A percentile compares a stretch with the other conserved stretches of the same genome.
Conservation (phyloP, 352 stramenopile genomes). For the Globisporangium acanthophoron region DNA sequence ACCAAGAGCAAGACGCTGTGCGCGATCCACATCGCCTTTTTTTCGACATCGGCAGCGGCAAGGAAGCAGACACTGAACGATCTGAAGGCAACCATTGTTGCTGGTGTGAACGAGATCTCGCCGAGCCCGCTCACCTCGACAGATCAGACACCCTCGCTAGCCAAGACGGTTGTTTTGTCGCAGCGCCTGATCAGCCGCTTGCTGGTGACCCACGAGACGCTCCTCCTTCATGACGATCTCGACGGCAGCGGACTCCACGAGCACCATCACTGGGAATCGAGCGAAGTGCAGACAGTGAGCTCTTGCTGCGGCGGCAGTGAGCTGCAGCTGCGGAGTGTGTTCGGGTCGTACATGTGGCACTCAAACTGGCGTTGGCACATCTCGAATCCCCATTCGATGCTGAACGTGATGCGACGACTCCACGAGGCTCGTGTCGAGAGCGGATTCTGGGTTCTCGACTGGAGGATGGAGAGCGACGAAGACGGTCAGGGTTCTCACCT, state of each 20-base stretch:
- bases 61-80: constrained; percentile 67
- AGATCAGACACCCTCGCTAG: constrained; percentile 1
- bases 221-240: constrained; percentile 38
- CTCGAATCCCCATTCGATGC: constrained; percentile 35
- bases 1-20: constrained; percentile 77
- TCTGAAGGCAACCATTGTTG: constrained; percentile 61
- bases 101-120: constrained; percentile 39
- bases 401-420: constrained; percentile 64
- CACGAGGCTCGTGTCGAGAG: constrained; percentile 64
- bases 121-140: constrained; percentile 7
- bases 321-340: constrained; percentile 65
- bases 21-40: constrained; percentile 83
- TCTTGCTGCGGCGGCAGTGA: constrained; percentile 78
- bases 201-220: constrained; percentile 68
- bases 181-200: constrained; percentile 80
- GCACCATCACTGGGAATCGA: constrained; percentile 4
- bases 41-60: constrained; percentile 55
- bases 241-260: constrained; percentile 10
- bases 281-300: constrained; percentile 20
- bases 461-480: constrained; percentile 60
- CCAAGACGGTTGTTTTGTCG: constrained; percentile 37
- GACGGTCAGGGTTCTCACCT: constrained; percentile 41
- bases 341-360: constrained; percentile 86
- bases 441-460: constrained; percentile 83
- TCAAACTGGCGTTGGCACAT: constrained; percentile 84